Base-by-base conservation (phyloP, 2,329 filamentous ascomycete species). In the Microdochium paspali region DNA sequence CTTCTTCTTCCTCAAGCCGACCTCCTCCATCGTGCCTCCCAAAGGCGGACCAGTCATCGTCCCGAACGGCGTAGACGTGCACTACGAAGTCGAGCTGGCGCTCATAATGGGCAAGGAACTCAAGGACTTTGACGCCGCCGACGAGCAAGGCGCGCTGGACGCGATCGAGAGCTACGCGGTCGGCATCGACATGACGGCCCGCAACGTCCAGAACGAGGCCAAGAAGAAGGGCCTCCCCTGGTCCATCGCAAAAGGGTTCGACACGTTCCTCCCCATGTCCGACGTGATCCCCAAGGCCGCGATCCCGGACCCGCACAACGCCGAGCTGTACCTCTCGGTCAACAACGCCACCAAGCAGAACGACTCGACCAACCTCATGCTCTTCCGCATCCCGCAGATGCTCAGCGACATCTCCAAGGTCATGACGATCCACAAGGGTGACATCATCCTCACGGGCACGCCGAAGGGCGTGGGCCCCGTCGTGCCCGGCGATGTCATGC, bases 1-100 rank as follows among this genome's bases (percentile, higher is more conserved):
- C 24, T 97, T 98, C 72, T 98, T 96, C 82, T 98, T 98, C 77
- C 80, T 97, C 57, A 98, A 98, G 76, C 93, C 93, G 2, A 72
- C 90, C 1, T 88, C 86, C 35, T 87, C 90, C 3, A 87, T 98
- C 57, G 78, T 97, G 3, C 76, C 86, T 21, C 89, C 89, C 0
- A 79, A 80, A 24, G 78, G 82, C 48, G 90, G 90, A 1, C 84
- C 90, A 3, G 82, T 95, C 44, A 76, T 95, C 56, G 80, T 85
- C 42, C 93, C 93, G 40, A 79, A 76, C 58, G 91, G 91, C 53
- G 84, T 94, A 35, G 85, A 83, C 57, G 74, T 96, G 61, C 91
- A 96, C 71, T 95, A 90, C 70, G 93, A 98, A 71, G 85, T 98
- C 50, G 93, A 98, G 72, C 77, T 98, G 51, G 93, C 86, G 39